Base-by-base conservation (phyloP, 306 rosid species). In the Cotoneaster glaucophyllus region DNA sequence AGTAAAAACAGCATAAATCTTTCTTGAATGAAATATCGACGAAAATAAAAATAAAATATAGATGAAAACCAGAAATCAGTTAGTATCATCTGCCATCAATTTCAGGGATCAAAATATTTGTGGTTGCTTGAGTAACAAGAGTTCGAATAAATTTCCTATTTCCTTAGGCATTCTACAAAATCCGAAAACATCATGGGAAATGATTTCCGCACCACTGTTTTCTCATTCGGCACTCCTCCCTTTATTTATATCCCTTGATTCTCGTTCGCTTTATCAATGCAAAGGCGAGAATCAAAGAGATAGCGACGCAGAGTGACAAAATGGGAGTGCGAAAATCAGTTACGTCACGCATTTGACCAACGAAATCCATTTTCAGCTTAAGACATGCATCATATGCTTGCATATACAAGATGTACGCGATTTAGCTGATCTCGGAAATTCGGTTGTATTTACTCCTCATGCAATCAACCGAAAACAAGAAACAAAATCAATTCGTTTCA, bases 1-100 rank as follows among this genome's bases (percentile, higher is more conserved):
- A 70, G 74, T 67, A 76, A 71, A 76, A 18, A 28, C 18, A 67
- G 22, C 43, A 61, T 68, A 77, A 39, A 18, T 48, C 52, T 59
- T 3, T 15, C 18, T 79, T 59, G 12, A 64, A 52, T n/a, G 76
- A 79, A 53, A 78, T 71, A 50, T 43, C 4, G 17, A 45, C 25
- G 54, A 48, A 15, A 17, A 14, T 4, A 48, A 48, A 48, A 15
- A 5, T 15, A 15, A 15, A 15, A 48, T 15, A 48, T 15, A 48
- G 19, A 48, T 45, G 54, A 48, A 48, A 48, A 48, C 54, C 21
- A 48, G 8, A 5, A 48, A 48, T 17, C 21, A 48, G 54, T 48
- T 15, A 15, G 21, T 48, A 18, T 48, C 54, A 48, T 48, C 8
- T 15, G 54, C 21, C 54, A 48, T 15, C 54, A 48, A 48, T 48